Percentiles rank a stretch among this genome's conserved stretches.
These are phyloP conservation scores for Madurella fahalii DNA, from an alignment of 2,329 filamentous ascomycete genomes.

Conservation along the genomic window DNA sequence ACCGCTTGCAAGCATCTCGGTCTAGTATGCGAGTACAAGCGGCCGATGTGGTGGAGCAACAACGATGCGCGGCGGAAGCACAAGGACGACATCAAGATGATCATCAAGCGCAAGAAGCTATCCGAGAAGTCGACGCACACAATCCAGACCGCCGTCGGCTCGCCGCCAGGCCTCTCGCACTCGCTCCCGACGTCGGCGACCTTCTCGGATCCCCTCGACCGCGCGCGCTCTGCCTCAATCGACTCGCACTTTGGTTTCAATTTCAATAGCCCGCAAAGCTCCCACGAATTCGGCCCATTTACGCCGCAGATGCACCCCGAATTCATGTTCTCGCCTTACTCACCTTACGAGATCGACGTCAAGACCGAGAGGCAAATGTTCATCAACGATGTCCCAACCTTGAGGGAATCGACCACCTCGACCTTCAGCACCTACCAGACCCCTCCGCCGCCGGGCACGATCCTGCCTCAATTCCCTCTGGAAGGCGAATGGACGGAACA, in stretches of 20 bases:
- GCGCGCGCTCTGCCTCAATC: constrained; percentile 71
- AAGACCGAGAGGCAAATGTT: constrained; percentile 94
- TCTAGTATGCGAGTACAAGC: constrained; percentile 90
- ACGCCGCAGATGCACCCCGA: constrained; percentile 59
- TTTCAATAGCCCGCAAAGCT: constrained; percentile 59
- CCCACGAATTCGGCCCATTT: constrained; percentile 58
- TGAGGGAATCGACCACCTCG: constrained; percentile 81
- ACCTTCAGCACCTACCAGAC: constrained; percentile 90
- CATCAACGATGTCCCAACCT: constrained; percentile 81
- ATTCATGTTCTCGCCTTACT: constrained; percentile 55
- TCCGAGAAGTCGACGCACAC: constrained; percentile 71
- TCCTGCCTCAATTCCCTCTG: constrained; percentile 58
- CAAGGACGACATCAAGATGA: constrained; percentile 94
- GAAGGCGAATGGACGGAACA: constrained; percentile 70
- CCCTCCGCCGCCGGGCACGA: constrained; percentile 65
- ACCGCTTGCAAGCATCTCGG: constrained; percentile 69
- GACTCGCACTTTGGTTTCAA: constrained; percentile 79
- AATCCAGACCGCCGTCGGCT: constrained; percentile 55
- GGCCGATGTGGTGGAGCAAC: constrained; percentile 97
- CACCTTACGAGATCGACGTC: constrained; percentile 90
- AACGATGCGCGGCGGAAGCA: constrained; percentile 78
- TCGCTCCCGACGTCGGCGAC: constrained; percentile 77
- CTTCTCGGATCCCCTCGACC: constrained; percentile 69
- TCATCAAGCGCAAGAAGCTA: constrained; percentile 96
- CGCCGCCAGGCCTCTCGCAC: constrained; percentile 74